Conservation (phyloP, 2,329 filamentous ascomycete genomes). For the Ascochyta fabae region DNA sequence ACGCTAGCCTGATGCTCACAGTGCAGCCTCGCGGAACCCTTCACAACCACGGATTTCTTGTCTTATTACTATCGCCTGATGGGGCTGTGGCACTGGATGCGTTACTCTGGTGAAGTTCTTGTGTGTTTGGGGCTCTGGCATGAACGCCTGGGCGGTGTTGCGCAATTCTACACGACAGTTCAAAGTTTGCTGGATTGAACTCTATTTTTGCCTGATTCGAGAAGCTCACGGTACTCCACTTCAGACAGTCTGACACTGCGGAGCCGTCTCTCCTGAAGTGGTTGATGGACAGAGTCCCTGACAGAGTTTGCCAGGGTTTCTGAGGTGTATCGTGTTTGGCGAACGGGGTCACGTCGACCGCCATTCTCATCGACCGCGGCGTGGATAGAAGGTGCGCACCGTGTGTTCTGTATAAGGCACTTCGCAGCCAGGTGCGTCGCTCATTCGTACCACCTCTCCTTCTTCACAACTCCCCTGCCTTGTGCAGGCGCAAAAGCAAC, state of each 20-base stretch:
- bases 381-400: neutral
- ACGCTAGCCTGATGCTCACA: slow-evolving; percentile 3
- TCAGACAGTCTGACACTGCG: neutral
- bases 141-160: neutral
- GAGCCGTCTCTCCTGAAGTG: neutral
- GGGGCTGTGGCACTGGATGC: neutral
- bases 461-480: slow-evolving; percentile 8
- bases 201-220: slow-evolving; percentile 7
- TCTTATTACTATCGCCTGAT: neutral
- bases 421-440: neutral
- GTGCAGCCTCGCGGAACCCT: slow-evolving; percentile 1
- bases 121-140: slow-evolving; percentile 4
- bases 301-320: neutral
- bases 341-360: neutral
- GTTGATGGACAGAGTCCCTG: neutral
- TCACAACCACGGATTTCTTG: neutral
- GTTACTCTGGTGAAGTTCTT: neutral
- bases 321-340: neutral
- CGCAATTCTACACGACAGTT: neutral
- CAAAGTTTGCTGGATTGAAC: slow-evolving; percentile 1
- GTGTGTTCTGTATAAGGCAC: neutral
- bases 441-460: slow-evolving; percentile 16
- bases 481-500: slow-evolving; percentile 20
- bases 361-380: neutral
- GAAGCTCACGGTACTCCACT: neutral